These are phyloP conservation scores for Acacia melanoxylon DNA, from an alignment of 306 rosid genomes.

Conservation along the genomic window DNA sequence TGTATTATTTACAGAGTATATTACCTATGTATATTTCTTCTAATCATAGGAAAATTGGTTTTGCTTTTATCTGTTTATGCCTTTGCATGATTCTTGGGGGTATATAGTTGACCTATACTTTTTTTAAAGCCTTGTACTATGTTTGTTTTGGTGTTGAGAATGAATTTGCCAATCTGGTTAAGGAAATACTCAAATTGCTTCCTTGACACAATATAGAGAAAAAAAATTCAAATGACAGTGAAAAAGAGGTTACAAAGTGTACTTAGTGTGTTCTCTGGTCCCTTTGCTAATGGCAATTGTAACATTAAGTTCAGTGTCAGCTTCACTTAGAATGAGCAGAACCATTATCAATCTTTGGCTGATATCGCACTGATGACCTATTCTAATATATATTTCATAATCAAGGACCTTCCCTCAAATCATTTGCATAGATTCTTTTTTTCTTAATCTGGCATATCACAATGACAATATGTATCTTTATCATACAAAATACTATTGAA, in stretches of 20 bases:
- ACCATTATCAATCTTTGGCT: background rate
- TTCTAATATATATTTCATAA: background rate
- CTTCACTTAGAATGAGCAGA: background rate
- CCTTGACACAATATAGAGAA: background rate
- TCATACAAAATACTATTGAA: slow-evolving; percentile 21
- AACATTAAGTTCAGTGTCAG: background rate
- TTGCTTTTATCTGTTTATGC: background rate
- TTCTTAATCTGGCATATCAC: background rate
- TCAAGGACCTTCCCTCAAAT: background rate
- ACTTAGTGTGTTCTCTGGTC: background rate
- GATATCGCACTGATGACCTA: background rate
- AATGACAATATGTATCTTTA: slow-evolving; percentile 12
- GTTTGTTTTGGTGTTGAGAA: background rate
- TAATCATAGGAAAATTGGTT: background rate
- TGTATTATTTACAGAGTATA: background rate
- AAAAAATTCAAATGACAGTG: background rate
- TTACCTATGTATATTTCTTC: background rate
- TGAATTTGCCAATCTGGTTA: background rate
- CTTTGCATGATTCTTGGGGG: background rate
- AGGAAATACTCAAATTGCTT: background rate
- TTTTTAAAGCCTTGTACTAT: background rate
- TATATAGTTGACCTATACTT: background rate
- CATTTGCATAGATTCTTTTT: background rate
- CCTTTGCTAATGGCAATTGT: background rate
- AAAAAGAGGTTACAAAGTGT: background rate